Base-by-base conservation (phyloP, 352 stramenopile genomes). In the Elongisporangium senticosum region DNA sequence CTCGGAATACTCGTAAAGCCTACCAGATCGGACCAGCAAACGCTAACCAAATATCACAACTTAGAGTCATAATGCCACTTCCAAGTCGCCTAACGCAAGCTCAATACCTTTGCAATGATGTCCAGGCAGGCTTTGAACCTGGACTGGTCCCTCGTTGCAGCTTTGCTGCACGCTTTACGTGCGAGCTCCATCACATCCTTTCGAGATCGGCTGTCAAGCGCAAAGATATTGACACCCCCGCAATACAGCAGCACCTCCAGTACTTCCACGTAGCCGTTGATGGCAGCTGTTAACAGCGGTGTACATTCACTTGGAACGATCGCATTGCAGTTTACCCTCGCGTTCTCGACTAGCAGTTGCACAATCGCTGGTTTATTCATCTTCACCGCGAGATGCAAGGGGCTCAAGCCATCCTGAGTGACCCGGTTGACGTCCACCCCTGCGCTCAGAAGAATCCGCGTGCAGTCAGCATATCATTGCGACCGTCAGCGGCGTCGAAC, bases 401-500 rank as follows among this genome's bases (percentile, higher is more conserved):
- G 33, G 11, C 33, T 43, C 11, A 17, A 43, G 33, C 33, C 11
- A 17, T 43, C 33, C 2, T 43, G 33, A 17, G 1, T 17, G 33
- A 43, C 17, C 33, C 33, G 11, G 11, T 43, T 43, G 33, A 17
- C 33, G 11, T 43, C 33, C 33, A 43, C 83, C 17, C 79, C 77
- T 15, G 66, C 78, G 4, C 59, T 57, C 0, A 93, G 56, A 20
- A 96, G 76, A 39, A 65, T 69, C 37, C 76, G 59, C 1, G 77
- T 82, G 60, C 84, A 93, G 20, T 74, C 63, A 39, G 78, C 26
- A 63, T 95, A 72, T 51, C 49, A 75, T 76, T 0, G 84, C 86
- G 39, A 79, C 83, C 14, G 77, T 71, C 26, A 95, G 68, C 21
- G 84, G 82, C 55, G 86, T 89, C 62, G 77, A 75, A 47, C 75